Percentiles rank a stretch among this genome's conserved stretches.
These are phyloP conservation scores for Neonectria neomacrospora DNA, from an alignment of 2,329 filamentous ascomycete species.

Conservation along the genomic window DNA sequence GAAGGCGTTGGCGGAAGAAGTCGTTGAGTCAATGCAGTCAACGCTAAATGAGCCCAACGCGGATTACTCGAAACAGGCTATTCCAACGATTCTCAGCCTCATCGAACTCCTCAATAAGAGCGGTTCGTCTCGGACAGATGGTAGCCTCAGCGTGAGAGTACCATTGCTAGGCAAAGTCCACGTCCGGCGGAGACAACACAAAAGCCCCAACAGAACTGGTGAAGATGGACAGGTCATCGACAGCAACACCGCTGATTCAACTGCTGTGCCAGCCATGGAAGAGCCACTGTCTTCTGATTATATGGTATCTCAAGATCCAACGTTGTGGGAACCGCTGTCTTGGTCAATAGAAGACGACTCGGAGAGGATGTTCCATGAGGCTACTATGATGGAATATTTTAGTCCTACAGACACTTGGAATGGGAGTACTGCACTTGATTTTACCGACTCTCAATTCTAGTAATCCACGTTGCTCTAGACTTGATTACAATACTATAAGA, in stretches of 20 bases:
- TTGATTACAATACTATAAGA: too few species aligned
- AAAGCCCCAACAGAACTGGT: background rate
- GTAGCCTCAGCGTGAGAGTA: background rate
- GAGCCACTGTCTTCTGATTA: background rate
- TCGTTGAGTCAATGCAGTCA: background rate
- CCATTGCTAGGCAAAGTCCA: constrained; percentile 1
- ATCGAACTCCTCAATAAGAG: background rate
- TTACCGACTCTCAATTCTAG: too few species aligned
- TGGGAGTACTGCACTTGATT: background rate
- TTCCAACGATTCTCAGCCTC: background rate
- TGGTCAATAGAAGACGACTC: constrained; percentile 5
- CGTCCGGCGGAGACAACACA: background rate
- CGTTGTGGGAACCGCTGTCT: constrained; percentile 1
- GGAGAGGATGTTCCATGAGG: background rate
- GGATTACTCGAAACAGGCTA: background rate
- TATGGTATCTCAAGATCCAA: background rate
- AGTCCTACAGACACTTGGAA: background rate
- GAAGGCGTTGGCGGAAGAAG: constrained; percentile 1
- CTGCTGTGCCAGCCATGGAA: background rate
- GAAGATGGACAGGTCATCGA: background rate
- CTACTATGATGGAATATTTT: constrained; percentile 2
- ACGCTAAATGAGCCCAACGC: background rate
- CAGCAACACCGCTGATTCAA: background rate
- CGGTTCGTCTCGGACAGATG: background rate
- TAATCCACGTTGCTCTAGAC: too few species aligned